Conservation (phyloP, 2,329 filamentous ascomycete species). For the Epichloe gansuensis region DNA sequence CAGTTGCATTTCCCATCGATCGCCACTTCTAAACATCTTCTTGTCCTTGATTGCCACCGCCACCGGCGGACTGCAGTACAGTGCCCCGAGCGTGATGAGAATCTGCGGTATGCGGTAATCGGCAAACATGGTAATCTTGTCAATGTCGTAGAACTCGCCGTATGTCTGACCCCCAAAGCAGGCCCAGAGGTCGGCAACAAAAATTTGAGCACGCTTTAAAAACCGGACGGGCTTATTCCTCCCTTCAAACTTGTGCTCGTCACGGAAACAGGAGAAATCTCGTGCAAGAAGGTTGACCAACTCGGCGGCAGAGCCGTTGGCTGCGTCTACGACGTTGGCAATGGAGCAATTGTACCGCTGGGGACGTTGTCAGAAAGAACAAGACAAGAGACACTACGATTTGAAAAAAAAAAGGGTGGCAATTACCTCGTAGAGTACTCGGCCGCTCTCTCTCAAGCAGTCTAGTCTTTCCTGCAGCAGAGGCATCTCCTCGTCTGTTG, state of each 20-base stretch:
- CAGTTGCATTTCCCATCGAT: constrained; percentile 73
- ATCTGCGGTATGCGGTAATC: constrained; percentile 97
- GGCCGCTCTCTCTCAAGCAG: constrained; percentile 72
- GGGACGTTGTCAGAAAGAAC: background rate
- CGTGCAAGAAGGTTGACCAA: constrained; percentile 77
- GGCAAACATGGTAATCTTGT: constrained; percentile 96
- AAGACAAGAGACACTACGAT: background rate
- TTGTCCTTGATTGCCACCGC: constrained; percentile 54
- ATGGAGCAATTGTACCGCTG: constrained; percentile 69
- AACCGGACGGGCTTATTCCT: constrained; percentile 59
- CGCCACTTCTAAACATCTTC: constrained; percentile 55
- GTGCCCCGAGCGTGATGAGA: constrained; percentile 65
- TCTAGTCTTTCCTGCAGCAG: constrained; percentile 63
- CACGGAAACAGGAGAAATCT: constrained; percentile 75
- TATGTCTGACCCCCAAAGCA: constrained; percentile 74
- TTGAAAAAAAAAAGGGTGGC: background rate
- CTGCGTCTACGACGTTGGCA: constrained; percentile 57
- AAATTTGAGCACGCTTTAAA: constrained; percentile 88
- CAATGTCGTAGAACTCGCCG: constrained; percentile 78
- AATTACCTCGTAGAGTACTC: constrained; percentile 59
- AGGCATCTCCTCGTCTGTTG: constrained; percentile 77
- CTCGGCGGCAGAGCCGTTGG: constrained; percentile 65
- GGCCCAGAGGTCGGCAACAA: constrained; percentile 93
- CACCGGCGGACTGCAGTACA: constrained; percentile 73
- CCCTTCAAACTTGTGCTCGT: constrained; percentile 64